phyloP scores from a whole-genome alignment of 2,329 filamentous ascomycete genomes.

The Botrytis pseudocinerea region DNA sequence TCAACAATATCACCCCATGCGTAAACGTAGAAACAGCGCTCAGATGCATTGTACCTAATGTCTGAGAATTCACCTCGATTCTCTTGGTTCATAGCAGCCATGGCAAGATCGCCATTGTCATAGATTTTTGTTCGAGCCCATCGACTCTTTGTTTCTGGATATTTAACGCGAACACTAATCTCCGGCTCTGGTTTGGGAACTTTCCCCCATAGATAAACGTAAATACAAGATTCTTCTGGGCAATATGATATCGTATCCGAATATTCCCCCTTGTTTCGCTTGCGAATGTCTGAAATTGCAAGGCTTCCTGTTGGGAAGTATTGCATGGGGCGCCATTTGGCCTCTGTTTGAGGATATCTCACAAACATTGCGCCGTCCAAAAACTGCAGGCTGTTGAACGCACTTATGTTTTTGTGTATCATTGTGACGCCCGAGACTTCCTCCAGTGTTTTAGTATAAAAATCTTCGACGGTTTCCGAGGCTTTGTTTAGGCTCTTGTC shows the following conservation, averaged over 20 bases:
- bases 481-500: background rate
- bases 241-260: slow-evolving; percentile 25
- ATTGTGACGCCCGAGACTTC: background rate
- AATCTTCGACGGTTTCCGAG: background rate
- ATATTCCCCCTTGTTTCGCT: slow-evolving; percentile 29
- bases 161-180: slow-evolving; percentile 13
- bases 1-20: background rate
- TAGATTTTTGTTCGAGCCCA: slow-evolving; percentile 21
- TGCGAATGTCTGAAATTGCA: slow-evolving; percentile 28
- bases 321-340: slow-evolving; percentile 19
- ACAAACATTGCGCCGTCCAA: slow-evolving; percentile 22
- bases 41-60: slow-evolving; percentile 15
- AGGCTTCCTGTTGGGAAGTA: slow-evolving; percentile 26
- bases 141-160: slow-evolving; percentile 24
- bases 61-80: slow-evolving; percentile 11
- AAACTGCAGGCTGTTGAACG: background rate
- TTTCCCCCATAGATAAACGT: slow-evolving; percentile 25
- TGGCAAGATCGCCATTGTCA: slow-evolving; percentile 6
- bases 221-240: slow-evolving; percentile 26
- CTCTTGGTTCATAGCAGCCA: slow-evolving; percentile 5
- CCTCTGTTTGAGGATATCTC: slow-evolving; percentile 28
- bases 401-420: slow-evolving; percentile 17
- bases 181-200: slow-evolving; percentile 6
- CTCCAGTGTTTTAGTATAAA: background rate
- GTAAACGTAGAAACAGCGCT: slow-evolving; percentile 10